Conservation (phyloP, 176 grass and related monocot species). For the Carex cristatella region DNA sequence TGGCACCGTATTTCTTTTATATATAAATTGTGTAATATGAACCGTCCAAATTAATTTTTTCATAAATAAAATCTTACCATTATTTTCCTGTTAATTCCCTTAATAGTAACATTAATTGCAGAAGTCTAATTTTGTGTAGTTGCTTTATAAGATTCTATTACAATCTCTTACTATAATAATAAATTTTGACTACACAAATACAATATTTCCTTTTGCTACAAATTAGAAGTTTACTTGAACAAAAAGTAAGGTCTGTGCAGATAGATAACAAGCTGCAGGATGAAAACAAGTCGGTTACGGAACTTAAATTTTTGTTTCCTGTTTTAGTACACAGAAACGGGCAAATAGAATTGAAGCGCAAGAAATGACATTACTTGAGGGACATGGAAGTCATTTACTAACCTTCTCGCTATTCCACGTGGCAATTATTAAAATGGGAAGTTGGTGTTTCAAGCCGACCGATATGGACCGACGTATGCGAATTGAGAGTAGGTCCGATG, state of each 20-base stretch:
- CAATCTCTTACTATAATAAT: neutral
- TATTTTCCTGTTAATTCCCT: too few species aligned
- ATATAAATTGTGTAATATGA: neutral
- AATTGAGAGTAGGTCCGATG: too few species aligned
- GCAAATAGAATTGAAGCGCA: neutral
- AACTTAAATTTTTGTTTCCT: neutral
- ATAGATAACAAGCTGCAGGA: neutral
- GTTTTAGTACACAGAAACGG: neutral
- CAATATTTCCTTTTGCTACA: neutral
- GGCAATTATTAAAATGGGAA: neutral
- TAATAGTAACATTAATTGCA: too few species aligned
- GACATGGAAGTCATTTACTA: slow-evolving; percentile 18
- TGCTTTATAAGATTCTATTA: too few species aligned
- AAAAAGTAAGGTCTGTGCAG: neutral
- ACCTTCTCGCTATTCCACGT: neutral
- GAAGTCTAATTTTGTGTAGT: too few species aligned
- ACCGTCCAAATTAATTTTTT: neutral
- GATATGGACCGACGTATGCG: slow-evolving; percentile 15
- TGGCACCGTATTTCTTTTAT: neutral
- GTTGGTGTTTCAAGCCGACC: neutral
- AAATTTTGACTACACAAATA: neutral
- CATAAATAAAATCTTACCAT: too few species aligned
- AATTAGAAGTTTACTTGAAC: neutral
- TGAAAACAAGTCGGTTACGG: neutral
- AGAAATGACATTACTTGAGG: slow-evolving; percentile 25